Conservation (phyloP, 2,329 filamentous ascomycete genomes). For the Sporothrix mexicana region DNA sequence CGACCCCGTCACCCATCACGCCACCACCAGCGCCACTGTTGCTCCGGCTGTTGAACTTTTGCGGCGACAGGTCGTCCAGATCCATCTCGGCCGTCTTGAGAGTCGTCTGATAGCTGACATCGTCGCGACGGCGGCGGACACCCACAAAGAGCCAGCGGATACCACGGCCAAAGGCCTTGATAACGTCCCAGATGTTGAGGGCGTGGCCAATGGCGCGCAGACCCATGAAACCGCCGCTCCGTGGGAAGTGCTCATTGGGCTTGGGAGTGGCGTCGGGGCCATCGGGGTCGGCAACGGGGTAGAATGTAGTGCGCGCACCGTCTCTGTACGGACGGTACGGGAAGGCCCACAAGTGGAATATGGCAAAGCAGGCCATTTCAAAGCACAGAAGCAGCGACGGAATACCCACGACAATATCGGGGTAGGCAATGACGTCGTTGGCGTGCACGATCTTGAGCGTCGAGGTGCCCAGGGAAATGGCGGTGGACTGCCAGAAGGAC, state of each 20-base stretch:
- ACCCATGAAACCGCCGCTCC: conserved; percentile 69
- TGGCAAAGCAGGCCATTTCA: conserved; percentile 81
- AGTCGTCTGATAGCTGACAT: conserved; percentile 54
- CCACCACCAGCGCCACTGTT: not conserved
- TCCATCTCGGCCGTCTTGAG: conserved; percentile 44
- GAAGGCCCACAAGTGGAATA: conserved; percentile 84
- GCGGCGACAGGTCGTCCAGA: conserved; percentile 46
- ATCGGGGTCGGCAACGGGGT: conserved; percentile 53
- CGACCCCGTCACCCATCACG: conserved; percentile 32
- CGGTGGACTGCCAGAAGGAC: conserved; percentile 79
- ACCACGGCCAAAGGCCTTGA: conserved; percentile 78
- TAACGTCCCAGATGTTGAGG: conserved; percentile 80
- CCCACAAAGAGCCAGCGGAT: conserved; percentile 83
- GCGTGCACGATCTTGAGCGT: conserved; percentile 67
- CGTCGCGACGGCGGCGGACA: conserved; percentile 62
- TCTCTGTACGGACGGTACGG: conserved; percentile 72
- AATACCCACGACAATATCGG: conserved; percentile 81
- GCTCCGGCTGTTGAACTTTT: conserved; percentile 18
- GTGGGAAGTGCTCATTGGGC: conserved; percentile 55
- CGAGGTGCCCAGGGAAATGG: conserved; percentile 60
- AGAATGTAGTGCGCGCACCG: conserved; percentile 52
- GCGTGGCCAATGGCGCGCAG: conserved; percentile 71
- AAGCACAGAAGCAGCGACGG: conserved; percentile 78
- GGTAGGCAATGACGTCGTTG: conserved; percentile 66
- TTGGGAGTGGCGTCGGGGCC: conserved; percentile 49